Conservation (phyloP, 2,329 filamentous ascomycete species). For the Alternaria consortialis region DNA sequence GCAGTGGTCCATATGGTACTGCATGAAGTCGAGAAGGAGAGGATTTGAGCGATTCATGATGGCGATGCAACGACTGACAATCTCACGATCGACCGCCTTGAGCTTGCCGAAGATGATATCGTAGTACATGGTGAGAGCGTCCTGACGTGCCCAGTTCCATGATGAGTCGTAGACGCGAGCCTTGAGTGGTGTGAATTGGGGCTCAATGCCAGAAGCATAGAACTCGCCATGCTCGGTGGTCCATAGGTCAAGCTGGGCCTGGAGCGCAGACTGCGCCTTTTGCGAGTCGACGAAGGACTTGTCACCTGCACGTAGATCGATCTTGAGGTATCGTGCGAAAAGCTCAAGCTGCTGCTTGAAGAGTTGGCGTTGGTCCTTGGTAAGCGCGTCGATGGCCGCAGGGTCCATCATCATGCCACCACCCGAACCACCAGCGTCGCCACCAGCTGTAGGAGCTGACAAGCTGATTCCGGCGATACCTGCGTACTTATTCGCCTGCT, state of each 20-base stretch:
- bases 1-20: conserved; percentile 99
- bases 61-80: conserved; percentile 96
- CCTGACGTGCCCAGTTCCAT: conserved; percentile 99
- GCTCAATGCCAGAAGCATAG: conserved; percentile 93
- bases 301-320: conserved; percentile 95
- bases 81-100: conserved; percentile 92
- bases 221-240: conserved; percentile 94
- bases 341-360: conserved; percentile 99
- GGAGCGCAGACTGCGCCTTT: conserved; percentile 85
- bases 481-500: conserved; percentile 89
- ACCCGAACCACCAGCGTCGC: conserved; percentile 74
- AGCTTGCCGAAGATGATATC: conserved; percentile 98
- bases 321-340: conserved; percentile 93
- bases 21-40: conserved; percentile 96
- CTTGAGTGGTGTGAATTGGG: conserved; percentile 91
- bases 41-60: conserved; percentile 99
- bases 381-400: conserved; percentile 93
- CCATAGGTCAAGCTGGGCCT: conserved; percentile 95
- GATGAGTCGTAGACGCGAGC: conserved; percentile 97
- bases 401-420: conserved; percentile 99
- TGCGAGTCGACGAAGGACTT: conserved; percentile 88
- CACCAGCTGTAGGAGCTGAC: conserved; percentile 74
- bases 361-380: conserved; percentile 92
- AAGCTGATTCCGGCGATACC: conserved; percentile 82
- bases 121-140: conserved; percentile 98